Conservation (phyloP, 2,329 filamentous ascomycete genomes). For the Microthyrium microscopicum region DNA sequence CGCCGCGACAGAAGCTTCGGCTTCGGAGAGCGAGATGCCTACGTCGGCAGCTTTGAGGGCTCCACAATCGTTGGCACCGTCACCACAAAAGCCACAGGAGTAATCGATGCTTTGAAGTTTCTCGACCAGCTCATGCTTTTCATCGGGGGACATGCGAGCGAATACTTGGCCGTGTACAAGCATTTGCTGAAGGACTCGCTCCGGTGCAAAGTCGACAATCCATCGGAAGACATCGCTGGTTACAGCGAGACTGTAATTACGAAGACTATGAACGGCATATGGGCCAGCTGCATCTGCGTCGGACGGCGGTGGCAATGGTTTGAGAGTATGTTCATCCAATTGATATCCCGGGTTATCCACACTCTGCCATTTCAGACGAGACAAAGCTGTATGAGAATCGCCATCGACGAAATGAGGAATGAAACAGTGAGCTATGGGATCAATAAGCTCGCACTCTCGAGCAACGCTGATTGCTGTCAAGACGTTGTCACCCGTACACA, state of each 20-base stretch:
- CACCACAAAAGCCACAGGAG: constrained; percentile 88
- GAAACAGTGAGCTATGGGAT: constrained; percentile 73
- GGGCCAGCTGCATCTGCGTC: constrained; percentile 70
- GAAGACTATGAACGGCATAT: constrained; percentile 64
- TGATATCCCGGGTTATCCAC: constrained; percentile 72
- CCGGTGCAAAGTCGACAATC: constrained; percentile 79
- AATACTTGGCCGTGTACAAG: constrained; percentile 85
- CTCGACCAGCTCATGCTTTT: constrained; percentile 94
- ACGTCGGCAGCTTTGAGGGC: constrained; percentile 95
- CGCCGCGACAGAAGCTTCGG: constrained; percentile 93
- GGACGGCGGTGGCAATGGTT: constrained; percentile 55
- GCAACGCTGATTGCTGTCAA: constrained; percentile 92
- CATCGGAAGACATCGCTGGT: constrained; percentile 92
- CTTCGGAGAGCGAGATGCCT: constrained; percentile 90
- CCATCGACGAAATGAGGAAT: constrained; percentile 76
- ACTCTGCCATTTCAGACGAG: constrained; percentile 74
- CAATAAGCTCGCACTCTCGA: constrained; percentile 71
- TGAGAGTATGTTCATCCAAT: constrained; percentile 63
- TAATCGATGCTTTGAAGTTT: constrained; percentile 95
- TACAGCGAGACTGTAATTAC: constrained; percentile 77
- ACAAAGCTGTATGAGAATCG: constrained; percentile 55
- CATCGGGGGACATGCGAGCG: constrained; percentile 95
- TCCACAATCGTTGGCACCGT: constrained; percentile 94
- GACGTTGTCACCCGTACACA: constrained; percentile 98
- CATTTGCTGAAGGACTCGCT: constrained; percentile 70